Base-by-base conservation (phyloP, 192 early-diverging fungal species). In the Coemansia erecta region DNA sequence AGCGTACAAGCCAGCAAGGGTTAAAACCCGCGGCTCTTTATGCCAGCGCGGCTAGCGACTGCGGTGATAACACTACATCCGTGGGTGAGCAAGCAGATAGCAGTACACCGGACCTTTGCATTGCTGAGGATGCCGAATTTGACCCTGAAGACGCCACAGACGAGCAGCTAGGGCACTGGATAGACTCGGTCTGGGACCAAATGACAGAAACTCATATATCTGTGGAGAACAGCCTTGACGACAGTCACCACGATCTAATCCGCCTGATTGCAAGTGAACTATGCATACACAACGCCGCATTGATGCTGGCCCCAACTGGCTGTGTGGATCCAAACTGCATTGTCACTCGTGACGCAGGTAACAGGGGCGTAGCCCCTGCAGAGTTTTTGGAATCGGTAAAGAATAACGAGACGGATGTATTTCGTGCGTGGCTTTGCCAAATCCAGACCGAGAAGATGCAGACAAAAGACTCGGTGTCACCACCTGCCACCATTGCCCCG, bases 91-190 rank as follows among this genome's bases (percentile, higher is more conserved):
- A 52, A 28, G 42, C 21, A 7, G 28, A 21, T 12, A 31, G 28
- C 7, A 31, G 2, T 31, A 31, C 7, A 7, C 7, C 28, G 4
- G 7, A 31, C 28, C 28, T 31, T 31, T 31, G 28, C 28, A 31
- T 31, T 31, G 4, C 7, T 7, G 28, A 31, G 4, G 60, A 63
- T 15, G 40, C 45, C 7, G 73, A 63, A 6, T 77, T 77, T 63
- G 68, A 70, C 33, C 68, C 61, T 2, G 56, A 66, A 41, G 68
- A 66, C 40, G 26, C 39, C 19, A 60, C 73, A 0, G 73, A 70
- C 53, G 54, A 56, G 15, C 67, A 70, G 53, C 64, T 77, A 17
- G 60, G 15, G 11, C 39, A 28, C 11, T 77, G 73, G 73, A 70
- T 77, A 14, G 53, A 64, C 13, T 21, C 2, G 23, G 68, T 70